Evolutionary conservation across 768 basidiomycete genomes (phyloP).

Genomic region (Sistotremastrum suecicum): DNA sequence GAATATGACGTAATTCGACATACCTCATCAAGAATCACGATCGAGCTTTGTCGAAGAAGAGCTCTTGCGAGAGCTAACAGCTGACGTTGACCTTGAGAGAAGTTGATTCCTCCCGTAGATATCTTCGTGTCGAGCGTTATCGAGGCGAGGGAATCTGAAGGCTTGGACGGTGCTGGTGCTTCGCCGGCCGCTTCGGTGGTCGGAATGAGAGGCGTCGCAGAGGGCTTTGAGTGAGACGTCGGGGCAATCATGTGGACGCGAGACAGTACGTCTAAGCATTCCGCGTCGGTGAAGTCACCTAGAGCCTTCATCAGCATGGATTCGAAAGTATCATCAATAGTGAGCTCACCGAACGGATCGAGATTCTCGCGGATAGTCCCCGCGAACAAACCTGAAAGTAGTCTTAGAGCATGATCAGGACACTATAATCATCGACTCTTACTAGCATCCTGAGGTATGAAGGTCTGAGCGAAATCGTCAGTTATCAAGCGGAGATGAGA

Average conservation of each 20-base stretch:
- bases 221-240: background rate
- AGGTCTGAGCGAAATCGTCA: conserved; percentile 9
- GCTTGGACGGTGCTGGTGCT: background rate
- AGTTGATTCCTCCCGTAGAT: conserved; percentile 24
- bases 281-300: conserved; percentile 15
- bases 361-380: conserved; percentile 65
- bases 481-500: background rate
- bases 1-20: background rate
- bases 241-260: conserved; percentile 19
- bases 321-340: background rate
- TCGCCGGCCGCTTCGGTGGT: background rate
- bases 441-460: conserved; percentile 23
- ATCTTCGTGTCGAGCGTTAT: conserved; percentile 19
- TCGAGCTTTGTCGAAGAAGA: conserved; percentile 10
- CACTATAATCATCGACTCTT: background rate
- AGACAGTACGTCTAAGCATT: conserved; percentile 18
- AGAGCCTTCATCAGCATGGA: background rate
- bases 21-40: conserved; percentile 15
- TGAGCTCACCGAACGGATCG: conserved; percentile 45
- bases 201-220: conserved; percentile 1
- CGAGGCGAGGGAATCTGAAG: background rate
- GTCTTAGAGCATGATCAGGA: conserved; percentile 9
- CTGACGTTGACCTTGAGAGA: conserved; percentile 30
- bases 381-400: conserved; percentile 38
- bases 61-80: conserved; percentile 14